phyloP scores from a whole-genome alignment of 495 filamentous ascomycete species.

The Penicillium tannophilum region DNA sequence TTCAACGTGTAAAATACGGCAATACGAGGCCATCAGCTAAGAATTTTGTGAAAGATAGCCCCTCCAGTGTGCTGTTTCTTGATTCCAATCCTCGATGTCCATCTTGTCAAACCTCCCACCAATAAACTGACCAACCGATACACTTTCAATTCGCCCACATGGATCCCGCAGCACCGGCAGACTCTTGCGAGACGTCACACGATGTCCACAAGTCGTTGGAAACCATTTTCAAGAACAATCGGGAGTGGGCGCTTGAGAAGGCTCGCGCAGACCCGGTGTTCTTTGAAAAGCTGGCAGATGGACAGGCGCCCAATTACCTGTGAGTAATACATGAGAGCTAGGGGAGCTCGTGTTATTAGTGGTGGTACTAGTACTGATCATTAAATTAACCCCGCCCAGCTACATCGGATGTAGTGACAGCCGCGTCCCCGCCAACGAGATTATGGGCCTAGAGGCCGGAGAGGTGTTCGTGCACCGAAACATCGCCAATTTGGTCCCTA shows the following conservation, averaged over 20 bases:
- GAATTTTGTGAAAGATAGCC: not conserved
- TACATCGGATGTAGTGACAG: slow-evolving; percentile 86
- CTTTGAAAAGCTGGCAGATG: slow-evolving; percentile 64
- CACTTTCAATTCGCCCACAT: not conserved
- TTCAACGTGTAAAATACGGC: not conserved
- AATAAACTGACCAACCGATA: not conserved
- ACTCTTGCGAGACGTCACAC: not conserved
- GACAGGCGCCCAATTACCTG: slow-evolving; percentile 73
- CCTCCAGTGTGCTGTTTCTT: not conserved
- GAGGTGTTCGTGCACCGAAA: slow-evolving; percentile 92
- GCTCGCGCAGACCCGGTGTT: slow-evolving; percentile 63
- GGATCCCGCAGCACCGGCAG: not conserved
- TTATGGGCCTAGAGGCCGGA: slow-evolving; percentile 77
- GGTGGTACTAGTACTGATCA: not conserved
- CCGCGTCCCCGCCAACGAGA: slow-evolving; percentile 79
- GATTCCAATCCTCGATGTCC: not conserved
- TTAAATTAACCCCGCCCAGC: slow-evolving; percentile 17
- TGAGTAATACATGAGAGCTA: slow-evolving; percentile 27
- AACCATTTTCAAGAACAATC: slow-evolving; percentile 52
- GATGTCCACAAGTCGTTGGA: slow-evolving; percentile 1
- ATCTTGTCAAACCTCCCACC: not conserved
- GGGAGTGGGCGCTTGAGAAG: slow-evolving; percentile 65
- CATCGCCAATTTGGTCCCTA: slow-evolving; percentile 82
- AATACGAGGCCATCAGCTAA: not conserved
- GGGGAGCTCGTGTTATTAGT: slow-evolving; percentile 19